These are phyloP conservation scores for Pichia sp. DNA, from an alignment of 1,139 yeast genomes.

Conservation along the genomic window DNA sequence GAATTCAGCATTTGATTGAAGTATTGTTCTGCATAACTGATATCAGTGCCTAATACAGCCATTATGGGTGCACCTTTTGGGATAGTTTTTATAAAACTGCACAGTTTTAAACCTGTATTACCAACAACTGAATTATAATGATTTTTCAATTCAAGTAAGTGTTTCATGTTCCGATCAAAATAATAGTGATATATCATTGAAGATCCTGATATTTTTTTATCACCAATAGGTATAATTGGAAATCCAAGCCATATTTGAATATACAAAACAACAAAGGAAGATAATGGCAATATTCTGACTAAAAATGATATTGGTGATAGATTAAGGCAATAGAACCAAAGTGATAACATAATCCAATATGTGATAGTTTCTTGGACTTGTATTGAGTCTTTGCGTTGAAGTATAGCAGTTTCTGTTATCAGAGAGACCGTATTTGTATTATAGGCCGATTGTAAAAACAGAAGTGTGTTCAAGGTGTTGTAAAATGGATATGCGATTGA, in stretches of 20 bases:
- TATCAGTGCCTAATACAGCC: background rate
- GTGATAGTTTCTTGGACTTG: constrained; percentile 38
- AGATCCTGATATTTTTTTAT: constrained; percentile 11
- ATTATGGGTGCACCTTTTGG: constrained; percentile 1
- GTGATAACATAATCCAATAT: constrained; percentile 50
- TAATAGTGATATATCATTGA: constrained; percentile 14
- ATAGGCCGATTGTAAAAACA: background rate
- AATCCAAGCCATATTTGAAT: constrained; percentile 48
- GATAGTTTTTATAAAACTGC: background rate
- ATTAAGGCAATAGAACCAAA: constrained; percentile 32
- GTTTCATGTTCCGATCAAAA: constrained; percentile 9
- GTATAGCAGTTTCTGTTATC: constrained; percentile 10
- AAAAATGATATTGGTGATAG: constrained; percentile 30
- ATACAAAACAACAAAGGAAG: constrained; percentile 35
- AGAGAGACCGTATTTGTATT: background rate
- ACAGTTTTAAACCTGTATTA: background rate
- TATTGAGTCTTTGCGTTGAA: constrained; percentile 2
- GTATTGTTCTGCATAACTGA: background rate
- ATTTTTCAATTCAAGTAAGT: constrained; percentile 1
- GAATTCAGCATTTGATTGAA: background rate
- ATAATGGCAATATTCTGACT: constrained; percentile 42
- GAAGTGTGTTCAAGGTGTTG: constrained; percentile 1
- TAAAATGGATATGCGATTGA: constrained; percentile 7
- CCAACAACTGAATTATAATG: background rate
- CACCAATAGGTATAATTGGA: constrained; percentile 31